Percentiles rank a stretch among this genome's conserved stretches.
These are phyloP conservation scores for Arthrobotrys conoides DNA, from an alignment of 2,329 filamentous ascomycete species.

Conservation along the genomic window DNA sequence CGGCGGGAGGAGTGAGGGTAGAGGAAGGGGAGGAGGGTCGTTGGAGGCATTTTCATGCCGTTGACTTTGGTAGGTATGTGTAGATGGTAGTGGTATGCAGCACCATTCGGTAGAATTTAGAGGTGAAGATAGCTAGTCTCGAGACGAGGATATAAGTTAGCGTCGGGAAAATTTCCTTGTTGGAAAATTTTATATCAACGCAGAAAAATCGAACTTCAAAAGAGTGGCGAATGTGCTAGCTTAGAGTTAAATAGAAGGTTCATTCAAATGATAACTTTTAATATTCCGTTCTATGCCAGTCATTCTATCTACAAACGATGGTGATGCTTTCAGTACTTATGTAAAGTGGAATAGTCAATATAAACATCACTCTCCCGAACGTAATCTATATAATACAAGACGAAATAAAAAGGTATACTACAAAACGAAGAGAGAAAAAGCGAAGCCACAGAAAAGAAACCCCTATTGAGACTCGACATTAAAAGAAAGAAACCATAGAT, in stretches of 20 bases:
- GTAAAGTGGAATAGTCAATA: conserved; percentile 55
- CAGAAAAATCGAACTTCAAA: neutral
- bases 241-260: neutral
- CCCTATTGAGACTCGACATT: conserved; percentile 22
- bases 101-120: neutral
- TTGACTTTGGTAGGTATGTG: too few relatives aligned
- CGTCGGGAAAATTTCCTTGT: conserved; percentile 12
- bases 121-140: neutral
- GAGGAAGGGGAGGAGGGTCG: conserved; percentile 54
- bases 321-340: conserved; percentile 27
- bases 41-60: conserved; percentile 12
- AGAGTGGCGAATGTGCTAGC: neutral
- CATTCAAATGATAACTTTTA: conserved; percentile 8
- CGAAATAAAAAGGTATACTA: conserved; percentile 59
- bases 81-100: too few relatives aligned
- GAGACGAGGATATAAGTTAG: neutral
- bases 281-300: conserved; percentile 2
- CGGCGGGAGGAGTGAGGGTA: conserved; percentile 54
- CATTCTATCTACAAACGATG: conserved; percentile 2
- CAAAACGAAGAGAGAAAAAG: conserved; percentile 31
- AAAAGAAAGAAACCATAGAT: conserved; percentile 39
- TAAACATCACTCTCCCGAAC: conserved; percentile 39
- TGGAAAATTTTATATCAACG: conserved; percentile 35
- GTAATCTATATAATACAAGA: conserved; percentile 45
- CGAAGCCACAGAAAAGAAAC: conserved; percentile 14